phyloP scores from a whole-genome alignment of 108 stramenopile genomes.

The Mayamaea pseudoterrestris region DNA sequence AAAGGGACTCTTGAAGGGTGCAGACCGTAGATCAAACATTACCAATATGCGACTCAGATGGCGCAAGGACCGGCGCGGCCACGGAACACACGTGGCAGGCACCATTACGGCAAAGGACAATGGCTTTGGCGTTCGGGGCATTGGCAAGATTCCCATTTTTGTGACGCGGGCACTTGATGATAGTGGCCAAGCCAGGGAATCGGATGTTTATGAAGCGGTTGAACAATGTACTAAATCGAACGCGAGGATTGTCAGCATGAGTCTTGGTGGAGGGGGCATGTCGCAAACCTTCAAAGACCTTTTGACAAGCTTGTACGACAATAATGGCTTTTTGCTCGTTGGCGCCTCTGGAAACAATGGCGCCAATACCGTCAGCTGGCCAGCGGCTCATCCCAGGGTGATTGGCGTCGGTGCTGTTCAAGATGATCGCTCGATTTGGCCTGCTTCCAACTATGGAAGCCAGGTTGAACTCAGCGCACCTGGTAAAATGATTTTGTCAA shows the following conservation, averaged over 20 bases:
- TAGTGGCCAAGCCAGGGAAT: not conserved
- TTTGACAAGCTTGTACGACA: not conserved
- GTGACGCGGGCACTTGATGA: not conserved
- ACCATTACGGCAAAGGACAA: constrained; percentile 3
- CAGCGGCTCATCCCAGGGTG: constrained; percentile 28
- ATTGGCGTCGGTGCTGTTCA: constrained; percentile 36
- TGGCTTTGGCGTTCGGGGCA: not conserved
- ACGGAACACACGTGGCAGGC: constrained; percentile 4
- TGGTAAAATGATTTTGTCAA: constrained; percentile 13
- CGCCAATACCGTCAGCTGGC: constrained; percentile 10
- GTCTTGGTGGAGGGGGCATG: constrained; percentile 15
- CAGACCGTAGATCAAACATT: too few relatives aligned
- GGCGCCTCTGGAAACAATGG: constrained; percentile 44
- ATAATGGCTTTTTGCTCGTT: constrained; percentile 21
- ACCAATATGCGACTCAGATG: too few relatives aligned
- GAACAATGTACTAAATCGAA: not conserved
- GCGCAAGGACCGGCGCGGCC: constrained; percentile 9
- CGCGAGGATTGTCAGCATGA: constrained; percentile 1
- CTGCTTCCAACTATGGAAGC: constrained; percentile 23
- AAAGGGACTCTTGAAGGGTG: constrained; percentile 4
- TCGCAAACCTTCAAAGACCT: not conserved
- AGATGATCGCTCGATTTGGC: constrained; percentile 8
- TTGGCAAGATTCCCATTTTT: not conserved
- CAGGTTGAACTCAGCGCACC: constrained; percentile 37
- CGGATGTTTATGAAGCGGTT: constrained; percentile 1